Evolutionary conservation across 2,329 filamentous ascomycete species (phyloP), one percentile per base, ranked within the genome.

Genomic region (Aspergillus calidoustus): DNA sequence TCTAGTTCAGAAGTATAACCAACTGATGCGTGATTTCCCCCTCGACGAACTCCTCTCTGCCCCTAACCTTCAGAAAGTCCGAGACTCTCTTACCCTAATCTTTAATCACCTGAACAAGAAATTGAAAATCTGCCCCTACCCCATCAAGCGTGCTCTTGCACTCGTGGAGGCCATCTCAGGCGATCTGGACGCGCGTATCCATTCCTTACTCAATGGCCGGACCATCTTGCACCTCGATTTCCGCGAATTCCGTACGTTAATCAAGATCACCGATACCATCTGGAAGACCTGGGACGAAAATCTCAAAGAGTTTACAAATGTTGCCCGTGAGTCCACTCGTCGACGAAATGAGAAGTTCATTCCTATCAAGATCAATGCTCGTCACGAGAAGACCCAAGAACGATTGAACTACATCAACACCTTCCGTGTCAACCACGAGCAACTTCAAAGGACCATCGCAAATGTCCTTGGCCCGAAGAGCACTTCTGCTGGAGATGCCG

Each of bases 21-120:
- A 96, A 80, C 86, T 99, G 25, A 98, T 99, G 92, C 90, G 95
- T 65, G 96, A 99, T 76, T 98, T 99, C 66, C 95, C 95, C 0
- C 83, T 99, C 38, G 94, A 98, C 73, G 95, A 99, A 76, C 82
- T 99, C 30, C 85, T 97, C 19, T 97, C 95, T 17, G 93, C 95
- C 1, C 96, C 93, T 0, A 94, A 93, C 0, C 80, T 99, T 49
- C 83, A 89, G 70, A 97, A 97, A 78, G 88, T 96, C 3, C 89
- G 95, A 71, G 93, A 98, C 71, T 91, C 95, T 7, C 86, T 99
- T 65, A 86, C 89, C 49, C 87, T 93, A 71, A 97, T 99, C 65
- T 99, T 99, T 76, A 86, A 82, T 51, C 96, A 99, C 76, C 84
- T 99, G 76, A 99, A 97, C 83, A 97, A 97, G 83, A 99, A 99